phyloP scores from a whole-genome alignment of 2,329 filamentous ascomycete genomes.

The Microcyclospora pomicola region DNA sequence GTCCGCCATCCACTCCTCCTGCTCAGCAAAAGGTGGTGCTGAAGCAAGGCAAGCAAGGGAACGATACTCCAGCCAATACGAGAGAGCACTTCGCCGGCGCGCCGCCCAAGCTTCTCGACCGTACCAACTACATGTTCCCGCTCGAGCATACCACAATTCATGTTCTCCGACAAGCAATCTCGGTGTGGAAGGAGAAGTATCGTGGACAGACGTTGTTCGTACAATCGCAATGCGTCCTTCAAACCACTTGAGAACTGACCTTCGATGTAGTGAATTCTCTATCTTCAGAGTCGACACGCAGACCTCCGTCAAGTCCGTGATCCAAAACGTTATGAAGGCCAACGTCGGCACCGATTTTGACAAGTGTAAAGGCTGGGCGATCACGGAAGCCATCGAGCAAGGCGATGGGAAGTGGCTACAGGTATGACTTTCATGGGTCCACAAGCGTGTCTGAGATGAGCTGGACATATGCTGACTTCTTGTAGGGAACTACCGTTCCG shows the following conservation, averaged over 20 bases:
- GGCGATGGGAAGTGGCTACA: conserved; percentile 19
- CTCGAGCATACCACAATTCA: conserved; percentile 13
- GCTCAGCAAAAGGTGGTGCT: too few species aligned
- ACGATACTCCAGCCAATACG: not conserved
- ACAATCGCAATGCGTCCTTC: not conserved
- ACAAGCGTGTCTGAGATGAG: not conserved
- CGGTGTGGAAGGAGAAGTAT: conserved; percentile 15
- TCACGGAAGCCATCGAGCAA: conserved; percentile 21
- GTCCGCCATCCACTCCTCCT: too few species aligned
- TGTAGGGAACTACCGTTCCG: conserved; percentile 17
- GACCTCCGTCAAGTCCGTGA: conserved; percentile 14
- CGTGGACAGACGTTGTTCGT: conserved; percentile 7
- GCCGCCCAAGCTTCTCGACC: conserved; percentile 7
- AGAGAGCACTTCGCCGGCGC: conserved; percentile 2
- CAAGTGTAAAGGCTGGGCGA: conserved; percentile 16
- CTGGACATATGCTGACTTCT: not conserved
- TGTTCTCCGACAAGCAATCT: conserved; percentile 12
- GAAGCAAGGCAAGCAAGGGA: not conserved
- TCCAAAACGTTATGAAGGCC: conserved; percentile 17
- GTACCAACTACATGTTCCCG: conserved; percentile 16
- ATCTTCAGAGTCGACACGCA: conserved; percentile 19
- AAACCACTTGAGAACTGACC: not conserved
- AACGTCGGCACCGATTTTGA: conserved; percentile 4
- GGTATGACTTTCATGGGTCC: conserved; percentile 8
- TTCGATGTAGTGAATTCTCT: conserved; percentile 14